Conservation (phyloP, 352 stramenopile species). For the Globisporangium cederbergense region DNA sequence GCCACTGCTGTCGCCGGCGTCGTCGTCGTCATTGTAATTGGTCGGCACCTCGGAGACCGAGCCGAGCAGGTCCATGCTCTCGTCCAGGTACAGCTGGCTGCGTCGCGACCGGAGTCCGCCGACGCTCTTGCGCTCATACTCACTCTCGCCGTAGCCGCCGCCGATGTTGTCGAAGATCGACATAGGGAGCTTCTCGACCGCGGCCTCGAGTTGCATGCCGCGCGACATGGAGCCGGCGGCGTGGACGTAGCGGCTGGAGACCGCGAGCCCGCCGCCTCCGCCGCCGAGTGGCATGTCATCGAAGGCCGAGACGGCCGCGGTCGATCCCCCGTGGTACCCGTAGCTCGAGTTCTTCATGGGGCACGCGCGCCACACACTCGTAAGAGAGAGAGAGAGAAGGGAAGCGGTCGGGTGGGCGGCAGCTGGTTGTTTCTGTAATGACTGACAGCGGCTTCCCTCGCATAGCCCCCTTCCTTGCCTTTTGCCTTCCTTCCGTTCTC, state of each 20-base stretch:
- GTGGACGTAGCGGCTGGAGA: slow-evolving; percentile 8
- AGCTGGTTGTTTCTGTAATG: slow-evolving; percentile 17
- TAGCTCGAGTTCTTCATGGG: slow-evolving; percentile 21
- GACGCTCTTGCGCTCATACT: slow-evolving; percentile 3
- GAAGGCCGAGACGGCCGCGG: slow-evolving; percentile 15
- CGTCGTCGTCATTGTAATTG: not conserved
- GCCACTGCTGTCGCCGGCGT: not conserved
- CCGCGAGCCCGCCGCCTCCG: not conserved
- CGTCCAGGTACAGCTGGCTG: slow-evolving; percentile 15
- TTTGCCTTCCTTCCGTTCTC: not conserved
- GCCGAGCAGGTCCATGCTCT: slow-evolving; percentile 19
- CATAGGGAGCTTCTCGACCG: slow-evolving; percentile 57
- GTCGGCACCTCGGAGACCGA: slow-evolving; percentile 13
- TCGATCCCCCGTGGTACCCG: slow-evolving; percentile 17
- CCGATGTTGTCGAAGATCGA: slow-evolving; percentile 59
- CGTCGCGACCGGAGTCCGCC: slow-evolving; percentile 17
- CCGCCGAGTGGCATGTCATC: slow-evolving; percentile 8
- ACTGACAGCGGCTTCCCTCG: not conserved
- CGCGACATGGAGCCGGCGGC: slow-evolving; percentile 30
- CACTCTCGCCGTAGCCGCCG: slow-evolving; percentile 20
- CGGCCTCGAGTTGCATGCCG: slow-evolving; percentile 61
- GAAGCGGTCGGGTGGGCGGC: not conserved
- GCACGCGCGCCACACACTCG: not conserved
- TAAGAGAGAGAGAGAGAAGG: not conserved
- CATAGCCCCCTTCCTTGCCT: not conserved